phyloP scores from a whole-genome alignment of 2,329 filamentous ascomycete species.

The Rutstroemia sp. region DNA sequence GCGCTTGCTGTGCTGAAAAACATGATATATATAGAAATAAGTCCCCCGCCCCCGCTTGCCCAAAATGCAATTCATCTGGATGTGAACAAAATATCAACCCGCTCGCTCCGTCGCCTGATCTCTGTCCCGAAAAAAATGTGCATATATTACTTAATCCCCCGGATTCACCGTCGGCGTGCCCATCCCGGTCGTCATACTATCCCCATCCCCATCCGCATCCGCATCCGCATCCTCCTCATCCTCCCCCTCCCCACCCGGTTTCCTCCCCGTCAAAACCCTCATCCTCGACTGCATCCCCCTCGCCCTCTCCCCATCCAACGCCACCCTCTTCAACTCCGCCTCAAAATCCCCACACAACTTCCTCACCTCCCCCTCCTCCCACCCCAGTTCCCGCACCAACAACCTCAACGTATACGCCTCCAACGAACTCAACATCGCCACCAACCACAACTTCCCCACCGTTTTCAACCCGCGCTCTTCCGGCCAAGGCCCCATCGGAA shows the following conservation, averaged over 20 bases:
- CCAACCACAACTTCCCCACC: slow-evolving; percentile 23
- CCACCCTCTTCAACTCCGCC: slow-evolving; percentile 14
- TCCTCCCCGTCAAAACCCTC: slow-evolving; percentile 21
- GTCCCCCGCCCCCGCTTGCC: too few relatives aligned
- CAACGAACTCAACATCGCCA: slow-evolving; percentile 18
- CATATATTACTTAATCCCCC: too few relatives aligned
- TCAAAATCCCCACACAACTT: slow-evolving; percentile 12
- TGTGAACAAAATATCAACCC: too few relatives aligned
- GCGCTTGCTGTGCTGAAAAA: too few relatives aligned
- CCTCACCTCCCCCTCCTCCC: slow-evolving; percentile 21
- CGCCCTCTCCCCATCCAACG: slow-evolving; percentile 16
- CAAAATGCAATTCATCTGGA: too few relatives aligned
- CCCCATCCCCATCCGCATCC: not conserved
- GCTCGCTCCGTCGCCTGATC: too few relatives aligned
- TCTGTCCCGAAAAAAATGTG: too few relatives aligned
- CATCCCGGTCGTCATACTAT: not conserved
- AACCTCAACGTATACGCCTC: slow-evolving; percentile 23
- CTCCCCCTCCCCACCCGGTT: slow-evolving; percentile 13
- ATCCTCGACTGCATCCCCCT: slow-evolving; percentile 13
- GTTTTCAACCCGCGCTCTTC: slow-evolving; percentile 24
- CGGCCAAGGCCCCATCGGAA: slow-evolving; percentile 31
- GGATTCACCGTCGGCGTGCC: not conserved
- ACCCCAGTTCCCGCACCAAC: slow-evolving; percentile 22
- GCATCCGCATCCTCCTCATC: not conserved
- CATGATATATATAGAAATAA: too few relatives aligned